These are phyloP conservation scores for Triticum aestivum DNA, from an alignment of 176 grass and related monocot genomes.

Conservation along the genomic window IWGSC_CS_RefSeq_v2.1 NC_057806.1:41600249-41600748, in stretches of 20 bases:
- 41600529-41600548: constrained; percentile 15
- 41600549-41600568: constrained; percentile 28
- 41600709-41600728: neutral
- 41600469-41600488: constrained; percentile 1
- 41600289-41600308: constrained; percentile 3
- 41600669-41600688: constrained; percentile 11
- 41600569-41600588: neutral
- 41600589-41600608: neutral
- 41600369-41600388: constrained; percentile 31
- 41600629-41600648: constrained; percentile 10
- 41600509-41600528: constrained; percentile 27
- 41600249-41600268: constrained; percentile 30
- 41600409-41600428: constrained; percentile 39
- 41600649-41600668: neutral
- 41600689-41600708: constrained; percentile 12
- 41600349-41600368: constrained; percentile 36
- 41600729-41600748: neutral
- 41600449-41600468: constrained; percentile 37
- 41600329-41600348: constrained; percentile 40
- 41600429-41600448: constrained; percentile 16
- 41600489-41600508: constrained; percentile 14
- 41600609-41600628: constrained; percentile 25
- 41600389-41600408: constrained; percentile 41
- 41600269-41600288: constrained; percentile 3
- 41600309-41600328: constrained; percentile 30